Conservation (phyloP, 805 yeast genomes). For the Ogataea saltuana region DNA sequence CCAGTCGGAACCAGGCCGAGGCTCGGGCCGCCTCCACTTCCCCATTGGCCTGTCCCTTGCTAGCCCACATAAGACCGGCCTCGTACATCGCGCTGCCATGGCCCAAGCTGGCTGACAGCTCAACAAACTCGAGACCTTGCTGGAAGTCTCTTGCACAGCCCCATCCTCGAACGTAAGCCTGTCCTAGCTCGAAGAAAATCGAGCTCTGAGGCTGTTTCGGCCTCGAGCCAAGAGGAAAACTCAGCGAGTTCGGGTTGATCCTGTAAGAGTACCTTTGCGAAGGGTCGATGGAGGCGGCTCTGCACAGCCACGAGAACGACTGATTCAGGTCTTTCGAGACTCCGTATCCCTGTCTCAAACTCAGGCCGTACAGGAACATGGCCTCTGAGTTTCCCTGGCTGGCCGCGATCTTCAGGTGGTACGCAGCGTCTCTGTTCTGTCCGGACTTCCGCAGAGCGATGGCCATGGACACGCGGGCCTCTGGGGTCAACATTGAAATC, state of each 20-base stretch:
- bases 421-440: conserved; percentile 65
- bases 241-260: conserved; percentile 38
- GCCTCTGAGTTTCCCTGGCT: conserved; percentile 63
- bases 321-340: conserved; percentile 53
- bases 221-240: conserved; percentile 1
- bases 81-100: conserved; percentile 67
- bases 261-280: conserved; percentile 22
- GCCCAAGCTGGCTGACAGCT: conserved; percentile 67
- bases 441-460: conserved; percentile 55
- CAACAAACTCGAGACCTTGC: conserved; percentile 58
- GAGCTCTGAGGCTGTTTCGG: conserved; percentile 23
- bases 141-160: conserved; percentile 55
- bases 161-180: conserved; percentile 55
- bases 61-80: conserved; percentile 68
- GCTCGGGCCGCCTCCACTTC: conserved; percentile 62
- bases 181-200: conserved; percentile 56
- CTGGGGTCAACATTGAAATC: conserved; percentile 21
- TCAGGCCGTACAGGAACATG: conserved; percentile 66
- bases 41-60: conserved; percentile 47
- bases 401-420: conserved; percentile 66
- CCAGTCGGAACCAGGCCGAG: not conserved
- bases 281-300: conserved; percentile 45
- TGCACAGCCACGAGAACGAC: conserved; percentile 61
- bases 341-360: conserved; percentile 70
- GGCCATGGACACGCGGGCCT: conserved; percentile 44